Conservation (phyloP, 208 protist genomes). For the Balamuthia mandrillaris region DNA sequence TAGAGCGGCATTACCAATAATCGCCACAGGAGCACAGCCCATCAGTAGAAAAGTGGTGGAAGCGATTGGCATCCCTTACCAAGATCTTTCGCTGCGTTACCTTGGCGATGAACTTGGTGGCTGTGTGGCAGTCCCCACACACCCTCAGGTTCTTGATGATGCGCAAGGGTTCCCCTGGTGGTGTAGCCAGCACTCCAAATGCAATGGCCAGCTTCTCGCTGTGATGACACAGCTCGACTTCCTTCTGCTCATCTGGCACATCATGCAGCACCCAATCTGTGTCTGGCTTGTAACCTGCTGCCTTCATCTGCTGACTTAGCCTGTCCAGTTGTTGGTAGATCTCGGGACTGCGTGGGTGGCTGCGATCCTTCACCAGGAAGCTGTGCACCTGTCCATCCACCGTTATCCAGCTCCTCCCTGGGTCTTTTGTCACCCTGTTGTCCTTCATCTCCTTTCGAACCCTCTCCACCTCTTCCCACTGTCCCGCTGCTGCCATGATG, state of each 20-base stretch:
- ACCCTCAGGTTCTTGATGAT: constrained; percentile 36
- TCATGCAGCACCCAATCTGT: background rate
- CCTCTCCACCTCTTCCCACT: background rate
- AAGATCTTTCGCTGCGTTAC: constrained; percentile 24
- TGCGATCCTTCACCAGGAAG: constrained; percentile 3
- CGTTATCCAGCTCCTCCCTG: constrained; percentile 19
- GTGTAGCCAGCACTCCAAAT: constrained; percentile 9
- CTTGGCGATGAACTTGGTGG: constrained; percentile 41
- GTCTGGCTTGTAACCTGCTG: constrained; percentile 3
- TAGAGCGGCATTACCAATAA: constrained; percentile 45
- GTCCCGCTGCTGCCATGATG: background rate
- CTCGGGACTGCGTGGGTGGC: background rate
- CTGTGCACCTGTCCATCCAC: background rate
- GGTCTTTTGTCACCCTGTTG: background rate
- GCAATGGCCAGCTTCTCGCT: constrained; percentile 29
- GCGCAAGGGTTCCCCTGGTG: background rate
- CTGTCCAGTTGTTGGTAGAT: background rate
- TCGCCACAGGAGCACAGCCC: constrained; percentile 34
- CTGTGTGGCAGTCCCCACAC: constrained; percentile 41
- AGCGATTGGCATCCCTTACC: constrained; percentile 35
- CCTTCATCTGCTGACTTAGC: background rate
- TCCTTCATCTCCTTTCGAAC: constrained; percentile 4
- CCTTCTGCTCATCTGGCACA: constrained; percentile 26
- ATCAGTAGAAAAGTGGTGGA: constrained; percentile 33
- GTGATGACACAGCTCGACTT: constrained; percentile 26